These are phyloP conservation scores for Aspergillus amoenus DNA, from an alignment of 2,329 filamentous ascomycete species.

Conservation along the genomic window DNA sequence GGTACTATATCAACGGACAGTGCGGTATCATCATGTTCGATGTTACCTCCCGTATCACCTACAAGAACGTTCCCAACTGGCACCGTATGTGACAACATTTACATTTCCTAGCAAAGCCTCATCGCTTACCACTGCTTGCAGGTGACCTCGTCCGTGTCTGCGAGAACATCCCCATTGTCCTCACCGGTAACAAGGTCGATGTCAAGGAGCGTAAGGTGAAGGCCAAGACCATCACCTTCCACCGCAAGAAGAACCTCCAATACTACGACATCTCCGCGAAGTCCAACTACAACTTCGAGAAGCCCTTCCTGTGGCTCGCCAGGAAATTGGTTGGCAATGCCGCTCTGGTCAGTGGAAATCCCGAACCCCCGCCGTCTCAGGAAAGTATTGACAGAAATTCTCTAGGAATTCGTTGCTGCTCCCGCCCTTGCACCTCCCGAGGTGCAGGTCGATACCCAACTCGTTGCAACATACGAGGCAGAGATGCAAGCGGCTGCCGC, in stretches of 20 bases:
- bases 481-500: conserved; percentile 82
- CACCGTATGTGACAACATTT: conserved; percentile 72
- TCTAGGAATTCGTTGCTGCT: conserved; percentile 91
- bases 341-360: conserved; percentile 63
- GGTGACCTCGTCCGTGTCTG: conserved; percentile 98
- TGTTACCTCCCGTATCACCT: conserved; percentile 98
- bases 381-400: conserved; percentile 22
- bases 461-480: conserved; percentile 77
- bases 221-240: conserved; percentile 99
- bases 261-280: conserved; percentile 99
- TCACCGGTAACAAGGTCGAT: conserved; percentile 99
- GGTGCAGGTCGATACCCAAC: conserved; percentile 79
- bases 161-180: conserved; percentile 98
- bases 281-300: conserved; percentile 99
- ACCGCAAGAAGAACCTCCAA: conserved; percentile 99
- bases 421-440: conserved; percentile 92
- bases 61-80: conserved; percentile 99
- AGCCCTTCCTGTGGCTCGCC: conserved; percentile 99
- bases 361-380: conserved; percentile 20
- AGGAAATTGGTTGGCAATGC: conserved; percentile 97
- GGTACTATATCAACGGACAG: conserved; percentile 99
- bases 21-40: conserved; percentile 99
- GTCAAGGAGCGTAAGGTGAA: conserved; percentile 99
- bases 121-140: conserved; percentile 38
- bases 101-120: neutral